phyloP scores from a whole-genome alignment of 208 protist species.

The Acanthamoeba triangularis region DNA sequence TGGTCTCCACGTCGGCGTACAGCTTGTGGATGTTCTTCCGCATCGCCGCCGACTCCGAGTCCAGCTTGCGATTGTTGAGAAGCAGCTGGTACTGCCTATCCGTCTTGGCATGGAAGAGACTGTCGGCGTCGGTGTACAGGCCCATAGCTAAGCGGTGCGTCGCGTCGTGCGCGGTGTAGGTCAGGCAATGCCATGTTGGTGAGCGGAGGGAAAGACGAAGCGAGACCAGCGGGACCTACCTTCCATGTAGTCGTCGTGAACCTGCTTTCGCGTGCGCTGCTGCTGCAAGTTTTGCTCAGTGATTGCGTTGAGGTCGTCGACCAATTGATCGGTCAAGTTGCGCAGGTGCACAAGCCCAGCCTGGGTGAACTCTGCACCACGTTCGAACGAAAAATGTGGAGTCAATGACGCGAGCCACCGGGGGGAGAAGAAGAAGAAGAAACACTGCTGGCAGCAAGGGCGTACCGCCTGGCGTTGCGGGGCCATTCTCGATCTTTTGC shows the following conservation, averaged over 20 bases:
- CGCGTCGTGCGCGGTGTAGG: background rate
- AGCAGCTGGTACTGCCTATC: conserved; percentile 38
- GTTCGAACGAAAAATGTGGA: background rate
- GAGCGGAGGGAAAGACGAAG: background rate
- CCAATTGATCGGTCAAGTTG: conserved; percentile 1
- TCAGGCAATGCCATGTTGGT: background rate
- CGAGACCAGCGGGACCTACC: background rate
- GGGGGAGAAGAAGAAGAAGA: background rate
- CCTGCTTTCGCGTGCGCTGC: background rate
- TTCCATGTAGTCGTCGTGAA: conserved; percentile 60
- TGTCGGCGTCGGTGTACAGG: conserved; percentile 62
- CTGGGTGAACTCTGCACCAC: background rate
- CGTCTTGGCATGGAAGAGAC: conserved; percentile 12
- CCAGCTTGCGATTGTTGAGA: conserved; percentile 22
- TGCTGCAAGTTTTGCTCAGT: conserved; percentile 16
- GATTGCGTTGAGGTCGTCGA: conserved; percentile 24
- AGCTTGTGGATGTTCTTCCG: conserved; percentile 61
- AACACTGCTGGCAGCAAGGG: background rate
- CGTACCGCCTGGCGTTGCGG: conserved; percentile 6
- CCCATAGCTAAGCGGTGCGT: background rate
- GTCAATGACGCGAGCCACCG: background rate
- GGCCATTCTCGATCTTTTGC: background rate
- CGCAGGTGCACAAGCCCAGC: background rate
- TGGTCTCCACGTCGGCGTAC: conserved; percentile 15
- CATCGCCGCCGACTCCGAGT: conserved; percentile 51